Conservation (phyloP, 495 filamentous ascomycete species). For the Xylaria scruposa region DNA sequence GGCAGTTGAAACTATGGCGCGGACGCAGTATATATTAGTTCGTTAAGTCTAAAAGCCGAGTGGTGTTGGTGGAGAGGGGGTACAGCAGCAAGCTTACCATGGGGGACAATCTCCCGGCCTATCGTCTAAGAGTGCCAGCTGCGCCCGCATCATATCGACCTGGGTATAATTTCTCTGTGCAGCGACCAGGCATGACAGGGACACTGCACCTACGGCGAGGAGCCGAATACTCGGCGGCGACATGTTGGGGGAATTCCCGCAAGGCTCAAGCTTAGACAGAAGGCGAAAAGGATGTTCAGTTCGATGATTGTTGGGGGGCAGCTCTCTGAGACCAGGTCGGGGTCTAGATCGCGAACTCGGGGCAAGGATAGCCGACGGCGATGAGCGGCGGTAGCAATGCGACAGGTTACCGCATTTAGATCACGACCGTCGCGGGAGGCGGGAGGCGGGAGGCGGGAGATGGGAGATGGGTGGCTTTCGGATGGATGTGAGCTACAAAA, state of each 20-base stretch:
- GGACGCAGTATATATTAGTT: slow-evolving; percentile 5
- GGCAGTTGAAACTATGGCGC: slow-evolving; percentile 90
- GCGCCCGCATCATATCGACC: slow-evolving; percentile 58
- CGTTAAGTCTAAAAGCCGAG: slow-evolving; percentile 22
- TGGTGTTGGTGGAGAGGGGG: neutral
- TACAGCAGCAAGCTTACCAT: slow-evolving; percentile 53
- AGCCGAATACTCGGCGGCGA: slow-evolving; percentile 42
- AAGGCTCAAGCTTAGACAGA: slow-evolving; percentile 8
- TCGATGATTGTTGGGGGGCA: neutral
- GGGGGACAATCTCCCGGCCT: slow-evolving; percentile 68
- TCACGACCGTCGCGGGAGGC: slow-evolving; percentile 14
- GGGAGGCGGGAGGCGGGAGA: too few species aligned
- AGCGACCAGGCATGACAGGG: slow-evolving; percentile 49
- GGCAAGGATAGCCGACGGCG: slow-evolving; percentile 9
- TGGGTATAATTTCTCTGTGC: slow-evolving; percentile 55
- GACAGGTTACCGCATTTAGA: slow-evolving; percentile 27
- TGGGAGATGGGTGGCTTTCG: neutral
- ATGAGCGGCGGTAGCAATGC: slow-evolving; percentile 15
- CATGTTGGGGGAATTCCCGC: slow-evolving; percentile 43
- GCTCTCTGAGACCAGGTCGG: neutral
- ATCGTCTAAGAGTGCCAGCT: slow-evolving; percentile 57
- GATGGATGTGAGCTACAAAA: neutral
- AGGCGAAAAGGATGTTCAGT: neutral
- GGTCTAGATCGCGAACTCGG: neutral
- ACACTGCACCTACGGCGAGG: slow-evolving; percentile 45